phyloP scores from a whole-genome alignment of 495 filamentous ascomycete species.

The Penicillium argentinense region DNA sequence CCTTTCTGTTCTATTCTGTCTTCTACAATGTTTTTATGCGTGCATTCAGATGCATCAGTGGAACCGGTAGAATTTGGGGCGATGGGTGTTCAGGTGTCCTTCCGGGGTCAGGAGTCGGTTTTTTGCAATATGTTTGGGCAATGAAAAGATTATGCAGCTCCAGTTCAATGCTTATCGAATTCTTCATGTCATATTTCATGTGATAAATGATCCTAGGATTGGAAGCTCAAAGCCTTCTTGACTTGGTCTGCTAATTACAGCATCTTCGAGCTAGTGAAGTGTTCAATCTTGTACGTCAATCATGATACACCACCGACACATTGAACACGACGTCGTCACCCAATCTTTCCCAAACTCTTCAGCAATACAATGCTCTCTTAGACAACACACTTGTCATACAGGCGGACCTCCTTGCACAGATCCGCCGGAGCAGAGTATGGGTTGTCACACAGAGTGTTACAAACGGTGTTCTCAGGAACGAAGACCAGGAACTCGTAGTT shows the following conservation, averaged over 20 bases:
- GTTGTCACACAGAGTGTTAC: slow-evolving; percentile 41
- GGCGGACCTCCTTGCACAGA: slow-evolving; percentile 40
- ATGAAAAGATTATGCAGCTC: slow-evolving; percentile 18
- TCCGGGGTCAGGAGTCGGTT: slow-evolving; percentile 12
- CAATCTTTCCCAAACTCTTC: too few species aligned
- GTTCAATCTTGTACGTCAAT: too few species aligned
- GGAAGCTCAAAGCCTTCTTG: too few species aligned
- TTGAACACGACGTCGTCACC: too few species aligned
- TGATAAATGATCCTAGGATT: too few species aligned
- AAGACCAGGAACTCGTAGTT: slow-evolving; percentile 47
- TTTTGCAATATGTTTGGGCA: slow-evolving; percentile 16
- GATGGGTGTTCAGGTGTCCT: slow-evolving; percentile 27
- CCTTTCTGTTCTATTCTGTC: slow-evolving; percentile 11
- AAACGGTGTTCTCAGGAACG: slow-evolving; percentile 36
- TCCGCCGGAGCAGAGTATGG: slow-evolving; percentile 27
- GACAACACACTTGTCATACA: slow-evolving; percentile 31
- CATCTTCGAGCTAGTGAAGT: too few species aligned
- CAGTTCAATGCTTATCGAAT: background rate
- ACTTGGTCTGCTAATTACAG: too few species aligned
- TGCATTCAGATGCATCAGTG: slow-evolving; percentile 25
- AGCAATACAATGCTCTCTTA: slow-evolving; percentile 8
- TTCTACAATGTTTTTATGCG: slow-evolving; percentile 12
- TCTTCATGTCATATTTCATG: too few species aligned
- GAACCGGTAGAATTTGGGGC: slow-evolving; percentile 22
- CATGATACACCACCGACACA: too few species aligned